A percentile compares a stretch with the other conserved stretches of the same genome.
Evolutionary conservation across 169 alveolate species (phyloP).

Genomic region (Cryptosporidium muris): DNA sequence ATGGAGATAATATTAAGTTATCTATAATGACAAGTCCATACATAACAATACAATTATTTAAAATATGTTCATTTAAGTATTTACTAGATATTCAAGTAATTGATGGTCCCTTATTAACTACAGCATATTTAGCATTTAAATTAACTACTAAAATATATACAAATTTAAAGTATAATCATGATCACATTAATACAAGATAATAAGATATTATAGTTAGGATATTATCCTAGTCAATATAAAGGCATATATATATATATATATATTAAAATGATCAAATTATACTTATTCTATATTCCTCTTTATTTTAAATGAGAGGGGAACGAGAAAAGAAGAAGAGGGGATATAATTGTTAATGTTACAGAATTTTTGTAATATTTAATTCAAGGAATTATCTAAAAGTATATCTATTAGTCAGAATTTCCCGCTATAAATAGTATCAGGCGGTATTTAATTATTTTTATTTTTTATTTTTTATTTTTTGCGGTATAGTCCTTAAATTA

Average conservation of each 20-base stretch:
- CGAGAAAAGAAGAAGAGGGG: too few relatives aligned
- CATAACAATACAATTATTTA: conserved; percentile 34
- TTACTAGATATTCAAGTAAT: conserved; percentile 36
- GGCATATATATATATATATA: not conserved
- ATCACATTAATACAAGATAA: conserved; percentile 11
- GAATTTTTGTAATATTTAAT: too few relatives aligned
- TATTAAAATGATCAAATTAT: not conserved
- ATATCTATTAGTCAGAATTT: too few relatives aligned
- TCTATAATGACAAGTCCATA: not conserved
- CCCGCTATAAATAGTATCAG: too few relatives aligned
- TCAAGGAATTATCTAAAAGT: too few relatives aligned
- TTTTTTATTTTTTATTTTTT: too few relatives aligned
- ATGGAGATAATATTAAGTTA: not conserved
- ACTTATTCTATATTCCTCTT: not conserved
- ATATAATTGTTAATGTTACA: too few relatives aligned
- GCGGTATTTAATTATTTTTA: too few relatives aligned
- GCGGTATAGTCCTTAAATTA: too few relatives aligned
- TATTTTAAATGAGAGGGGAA: not conserved
- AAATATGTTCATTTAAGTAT: conserved; percentile 55
- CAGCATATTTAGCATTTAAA: conserved; percentile 34
- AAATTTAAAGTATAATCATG: not conserved
- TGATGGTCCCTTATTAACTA: conserved; percentile 62
- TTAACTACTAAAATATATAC: conserved; percentile 24
- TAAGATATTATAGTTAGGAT: not conserved
- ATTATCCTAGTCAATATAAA: not conserved